These are phyloP conservation scores for Parsonsia alboflavescens DNA, from an alignment of 257 asterid genomes.

Conservation along the genomic window DNA sequence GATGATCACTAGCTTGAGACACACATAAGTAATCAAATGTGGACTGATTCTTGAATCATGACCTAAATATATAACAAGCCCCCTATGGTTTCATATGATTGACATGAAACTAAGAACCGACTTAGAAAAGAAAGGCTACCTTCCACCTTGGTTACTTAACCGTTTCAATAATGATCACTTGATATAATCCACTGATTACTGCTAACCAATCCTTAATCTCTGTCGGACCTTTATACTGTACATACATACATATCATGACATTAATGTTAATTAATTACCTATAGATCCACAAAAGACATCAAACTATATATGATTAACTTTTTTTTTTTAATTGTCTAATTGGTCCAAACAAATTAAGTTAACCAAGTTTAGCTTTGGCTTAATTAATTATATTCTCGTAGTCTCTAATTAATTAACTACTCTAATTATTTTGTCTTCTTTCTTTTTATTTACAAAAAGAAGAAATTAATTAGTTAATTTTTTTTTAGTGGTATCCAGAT, in stretches of 20 bases:
- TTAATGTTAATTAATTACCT: too few species aligned
- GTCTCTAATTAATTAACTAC: too few species aligned
- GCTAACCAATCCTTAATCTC: background rate
- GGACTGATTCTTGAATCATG: slow-evolving; percentile 12
- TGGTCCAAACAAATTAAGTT: too few species aligned
- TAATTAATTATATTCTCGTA: background rate
- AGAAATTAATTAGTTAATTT: too few species aligned
- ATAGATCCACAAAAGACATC: background rate
- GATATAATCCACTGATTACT: slow-evolving; percentile 1
- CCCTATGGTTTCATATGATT: slow-evolving; percentile 2
- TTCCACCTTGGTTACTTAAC: slow-evolving; percentile 18
- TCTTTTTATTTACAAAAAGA: background rate
- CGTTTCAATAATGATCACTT: slow-evolving; percentile 3
- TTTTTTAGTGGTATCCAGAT: too few species aligned
- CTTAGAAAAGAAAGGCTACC: slow-evolving; percentile 16
- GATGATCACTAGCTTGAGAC: slow-evolving; percentile 4
- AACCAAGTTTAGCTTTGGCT: background rate
- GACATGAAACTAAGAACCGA: slow-evolving; percentile 19
- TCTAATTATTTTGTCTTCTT: too few species aligned
- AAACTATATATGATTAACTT: too few species aligned
- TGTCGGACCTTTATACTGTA: background rate
- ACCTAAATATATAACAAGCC: slow-evolving; percentile 19
- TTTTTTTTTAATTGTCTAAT: too few species aligned
- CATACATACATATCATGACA: background rate
- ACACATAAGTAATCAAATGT: slow-evolving; percentile 11